A percentile compares a stretch with the other conserved stretches of the same genome.
These are phyloP conservation scores for Penicillium samsonianum DNA, from an alignment of 495 filamentous ascomycete genomes.

Conservation along the genomic window DNA sequence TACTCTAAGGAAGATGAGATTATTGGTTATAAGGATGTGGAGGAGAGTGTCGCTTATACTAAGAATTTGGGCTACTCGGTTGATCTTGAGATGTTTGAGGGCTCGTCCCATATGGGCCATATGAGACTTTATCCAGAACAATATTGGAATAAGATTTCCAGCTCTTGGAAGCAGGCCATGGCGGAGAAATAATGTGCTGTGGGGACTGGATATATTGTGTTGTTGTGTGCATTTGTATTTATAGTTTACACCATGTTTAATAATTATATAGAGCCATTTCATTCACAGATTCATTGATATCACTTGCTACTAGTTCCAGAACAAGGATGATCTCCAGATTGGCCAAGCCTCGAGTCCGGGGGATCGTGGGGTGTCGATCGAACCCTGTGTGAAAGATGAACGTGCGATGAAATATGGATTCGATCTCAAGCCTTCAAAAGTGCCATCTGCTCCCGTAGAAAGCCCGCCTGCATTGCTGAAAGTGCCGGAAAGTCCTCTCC, in stretches of 20 bases:
- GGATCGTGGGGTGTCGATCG: neutral
- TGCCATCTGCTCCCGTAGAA: too few relatives aligned
- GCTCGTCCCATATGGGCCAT: conserved; percentile 56
- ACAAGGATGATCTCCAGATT: neutral
- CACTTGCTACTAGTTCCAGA: neutral
- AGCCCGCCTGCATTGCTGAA: too few relatives aligned
- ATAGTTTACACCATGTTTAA: conserved; percentile 8
- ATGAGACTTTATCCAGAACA: conserved; percentile 52
- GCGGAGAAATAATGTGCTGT: neutral
- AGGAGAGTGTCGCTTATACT: conserved; percentile 48
- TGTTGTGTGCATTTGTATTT: neutral
- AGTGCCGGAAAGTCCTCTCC: too few relatives aligned
- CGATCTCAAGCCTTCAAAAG: too few relatives aligned
- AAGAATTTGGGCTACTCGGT: conserved; percentile 43
- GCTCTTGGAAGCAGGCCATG: conserved; percentile 40
- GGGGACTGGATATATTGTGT: neutral
- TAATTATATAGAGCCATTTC: neutral
- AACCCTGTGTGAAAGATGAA: neutral
- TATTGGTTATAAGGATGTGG: conserved; percentile 54
- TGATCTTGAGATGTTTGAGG: conserved; percentile 50
- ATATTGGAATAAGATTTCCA: conserved; percentile 53
- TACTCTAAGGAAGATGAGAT: conserved; percentile 58
- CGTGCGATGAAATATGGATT: too few relatives aligned
- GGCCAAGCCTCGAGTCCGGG: too few relatives aligned
- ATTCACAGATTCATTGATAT: neutral